phyloP scores from a whole-genome alignment of 768 basidiomycete species.

The Russula lepida region DNA sequence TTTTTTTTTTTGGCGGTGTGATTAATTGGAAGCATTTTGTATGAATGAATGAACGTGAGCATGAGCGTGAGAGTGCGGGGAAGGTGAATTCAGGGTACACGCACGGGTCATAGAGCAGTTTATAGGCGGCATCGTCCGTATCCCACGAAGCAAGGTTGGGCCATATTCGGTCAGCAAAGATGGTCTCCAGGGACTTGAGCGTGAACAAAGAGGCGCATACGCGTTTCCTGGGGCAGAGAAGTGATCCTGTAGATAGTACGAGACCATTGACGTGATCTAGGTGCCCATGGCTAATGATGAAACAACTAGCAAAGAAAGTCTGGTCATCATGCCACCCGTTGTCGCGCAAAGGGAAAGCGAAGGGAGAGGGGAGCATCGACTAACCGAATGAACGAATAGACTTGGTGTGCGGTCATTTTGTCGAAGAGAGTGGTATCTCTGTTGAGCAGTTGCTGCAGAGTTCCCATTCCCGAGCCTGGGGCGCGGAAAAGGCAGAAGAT shows the following conservation, averaged over 20 bases:
- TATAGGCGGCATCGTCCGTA: slow-evolving; percentile 48
- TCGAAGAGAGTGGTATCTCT: slow-evolving; percentile 49
- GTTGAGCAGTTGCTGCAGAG: slow-evolving; percentile 53
- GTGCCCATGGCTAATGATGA: slow-evolving; percentile 83
- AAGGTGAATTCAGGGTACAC: slow-evolving; percentile 24
- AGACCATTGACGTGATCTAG: slow-evolving; percentile 83
- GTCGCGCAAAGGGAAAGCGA: background rate
- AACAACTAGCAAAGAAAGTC: slow-evolving; percentile 45
- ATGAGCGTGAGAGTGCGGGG: background rate
- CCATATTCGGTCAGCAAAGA: slow-evolving; percentile 79
- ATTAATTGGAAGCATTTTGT: background rate
- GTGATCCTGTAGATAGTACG: slow-evolving; percentile 74
- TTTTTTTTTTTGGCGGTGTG: background rate
- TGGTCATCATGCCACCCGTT: background rate
- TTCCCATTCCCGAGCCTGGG: slow-evolving; percentile 80
- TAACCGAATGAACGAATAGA: slow-evolving; percentile 48
- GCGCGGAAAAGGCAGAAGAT: background rate
- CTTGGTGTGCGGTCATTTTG: slow-evolving; percentile 33
- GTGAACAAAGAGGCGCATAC: slow-evolving; percentile 54
- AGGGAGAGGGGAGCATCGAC: slow-evolving; percentile 16
- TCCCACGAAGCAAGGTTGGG: slow-evolving; percentile 76
- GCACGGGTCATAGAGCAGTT: slow-evolving; percentile 58
- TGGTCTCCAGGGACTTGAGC: slow-evolving; percentile 56
- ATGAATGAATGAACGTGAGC: no score
- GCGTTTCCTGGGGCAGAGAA: slow-evolving; percentile 51